A percentile compares a stretch with the other conserved stretches of the same genome.
These are phyloP conservation scores for Leishmania amazonensis DNA, from an alignment of 208 protist genomes.

Conservation along the genomic window DNA sequence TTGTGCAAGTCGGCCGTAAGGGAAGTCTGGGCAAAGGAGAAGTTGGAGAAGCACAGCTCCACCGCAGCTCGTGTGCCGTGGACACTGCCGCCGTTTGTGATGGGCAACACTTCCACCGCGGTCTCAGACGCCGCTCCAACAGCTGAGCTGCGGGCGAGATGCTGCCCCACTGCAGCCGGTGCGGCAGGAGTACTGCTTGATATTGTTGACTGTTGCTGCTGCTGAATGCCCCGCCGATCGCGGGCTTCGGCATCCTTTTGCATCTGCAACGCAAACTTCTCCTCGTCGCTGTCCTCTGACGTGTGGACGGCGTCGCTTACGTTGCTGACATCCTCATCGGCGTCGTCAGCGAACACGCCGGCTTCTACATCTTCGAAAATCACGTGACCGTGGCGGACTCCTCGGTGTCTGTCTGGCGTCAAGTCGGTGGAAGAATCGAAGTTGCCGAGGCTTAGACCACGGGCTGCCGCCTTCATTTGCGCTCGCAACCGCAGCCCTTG, in stretches of 20 bases:
- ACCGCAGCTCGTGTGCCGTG: slow-evolving; percentile 29
- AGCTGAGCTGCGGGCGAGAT: not conserved
- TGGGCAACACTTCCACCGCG: not conserved
- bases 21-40: slow-evolving; percentile 70
- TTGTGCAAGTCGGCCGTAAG: slow-evolving; percentile 61
- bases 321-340: slow-evolving; percentile 2
- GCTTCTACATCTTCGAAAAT: slow-evolving; percentile 1
- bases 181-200: slow-evolving; percentile 3
- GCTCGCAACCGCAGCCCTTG: slow-evolving; percentile 43
- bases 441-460: not conserved
- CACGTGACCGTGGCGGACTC: not conserved
- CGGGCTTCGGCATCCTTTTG: slow-evolving; percentile 30
- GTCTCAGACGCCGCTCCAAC: not conserved
- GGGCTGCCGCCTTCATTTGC: slow-evolving; percentile 47
- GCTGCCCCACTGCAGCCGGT: not conserved
- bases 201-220: slow-evolving; percentile 1
- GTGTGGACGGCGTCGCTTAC: slow-evolving; percentile 32
- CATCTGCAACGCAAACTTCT: slow-evolving; percentile 47
- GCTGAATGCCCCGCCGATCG: slow-evolving; percentile 16
- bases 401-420: not conserved
- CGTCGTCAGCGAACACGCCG: not conserved
- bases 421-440: not conserved
- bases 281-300: slow-evolving; percentile 53
- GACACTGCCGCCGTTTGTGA: not conserved
- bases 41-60: slow-evolving; percentile 63